Evolutionary conservation across 441 rosid species (phyloP).

Genomic region (Arabidopsis lyrata): DNA sequence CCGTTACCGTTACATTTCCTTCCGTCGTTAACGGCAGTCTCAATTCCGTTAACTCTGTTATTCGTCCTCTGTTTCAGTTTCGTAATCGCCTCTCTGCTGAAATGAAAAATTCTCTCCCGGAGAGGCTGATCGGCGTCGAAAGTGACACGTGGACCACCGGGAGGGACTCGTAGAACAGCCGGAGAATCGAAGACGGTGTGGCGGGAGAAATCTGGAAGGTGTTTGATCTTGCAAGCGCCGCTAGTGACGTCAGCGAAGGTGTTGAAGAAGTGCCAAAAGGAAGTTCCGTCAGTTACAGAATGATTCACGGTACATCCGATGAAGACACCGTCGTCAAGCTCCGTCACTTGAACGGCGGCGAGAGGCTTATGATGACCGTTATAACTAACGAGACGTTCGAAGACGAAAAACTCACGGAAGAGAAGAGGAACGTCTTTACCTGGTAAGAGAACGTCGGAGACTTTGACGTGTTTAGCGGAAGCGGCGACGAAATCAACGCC

Average conservation of each 20-base stretch:
- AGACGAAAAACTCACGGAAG: slow-evolving; percentile 73
- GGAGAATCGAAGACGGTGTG: slow-evolving; percentile 68
- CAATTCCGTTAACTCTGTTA: slow-evolving; percentile 29
- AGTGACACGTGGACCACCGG: slow-evolving; percentile 78
- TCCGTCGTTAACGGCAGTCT: slow-evolving; percentile 46
- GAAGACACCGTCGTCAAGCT: slow-evolving; percentile 77
- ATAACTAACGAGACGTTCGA: slow-evolving; percentile 71
- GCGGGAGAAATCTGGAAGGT: slow-evolving; percentile 67
- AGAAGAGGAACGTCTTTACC: slow-evolving; percentile 61
- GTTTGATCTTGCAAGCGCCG: slow-evolving; percentile 63
- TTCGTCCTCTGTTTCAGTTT: slow-evolving; percentile 72
- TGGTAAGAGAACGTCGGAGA: slow-evolving; percentile 55
- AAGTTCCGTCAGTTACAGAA: slow-evolving; percentile 86
- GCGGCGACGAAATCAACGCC: slow-evolving; percentile 77
- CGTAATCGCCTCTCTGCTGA: slow-evolving; percentile 72
- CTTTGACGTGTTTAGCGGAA: slow-evolving; percentile 53
- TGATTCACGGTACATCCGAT: slow-evolving; percentile 83
- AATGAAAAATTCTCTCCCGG: slow-evolving; percentile 84
- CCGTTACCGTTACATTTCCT: slow-evolving; percentile 50
- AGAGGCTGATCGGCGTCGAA: slow-evolving; percentile 74
- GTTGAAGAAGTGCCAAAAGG: slow-evolving; percentile 96
- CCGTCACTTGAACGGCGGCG: slow-evolving; percentile 85
- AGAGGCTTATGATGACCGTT: slow-evolving; percentile 77
- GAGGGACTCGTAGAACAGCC: slow-evolving; percentile 67
- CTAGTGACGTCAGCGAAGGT: slow-evolving; percentile 76